These are phyloP conservation scores for Blastomyces percursus DNA, from an alignment of 2,329 filamentous ascomycete species.

Conservation along the genomic window DNA sequence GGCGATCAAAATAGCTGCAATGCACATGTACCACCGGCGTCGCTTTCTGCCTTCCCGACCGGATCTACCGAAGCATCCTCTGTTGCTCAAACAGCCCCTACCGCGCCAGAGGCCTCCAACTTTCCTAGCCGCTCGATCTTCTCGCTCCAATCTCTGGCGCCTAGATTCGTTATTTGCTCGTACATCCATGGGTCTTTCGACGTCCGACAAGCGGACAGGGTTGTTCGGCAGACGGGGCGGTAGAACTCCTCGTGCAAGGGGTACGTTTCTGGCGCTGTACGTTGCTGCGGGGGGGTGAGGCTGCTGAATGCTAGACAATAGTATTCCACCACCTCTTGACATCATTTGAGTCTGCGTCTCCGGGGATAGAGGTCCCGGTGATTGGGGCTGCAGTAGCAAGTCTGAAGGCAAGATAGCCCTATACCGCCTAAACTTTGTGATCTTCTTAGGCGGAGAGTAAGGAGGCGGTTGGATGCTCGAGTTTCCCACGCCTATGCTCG, in stretches of 20 bases:
- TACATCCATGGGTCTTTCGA: slow-evolving; percentile 17
- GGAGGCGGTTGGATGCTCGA: slow-evolving; percentile 43
- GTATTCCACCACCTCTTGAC: slow-evolving; percentile 49
- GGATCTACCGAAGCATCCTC: slow-evolving; percentile 54
- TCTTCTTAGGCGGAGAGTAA: slow-evolving; percentile 34
- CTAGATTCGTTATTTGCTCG: slow-evolving; percentile 38
- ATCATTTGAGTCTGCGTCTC: slow-evolving; percentile 52
- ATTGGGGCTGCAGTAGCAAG: slow-evolving; percentile 45
- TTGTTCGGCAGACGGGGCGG: slow-evolving; percentile 20
- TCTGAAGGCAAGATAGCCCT: slow-evolving; percentile 49
- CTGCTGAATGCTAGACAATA: slow-evolving; percentile 49
- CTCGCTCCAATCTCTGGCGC: slow-evolving; percentile 52
- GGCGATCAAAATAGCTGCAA: slow-evolving; percentile 42
- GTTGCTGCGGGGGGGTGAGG: slow-evolving; percentile 30
- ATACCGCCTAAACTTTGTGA: slow-evolving; percentile 30
- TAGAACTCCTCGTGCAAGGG: slow-evolving; percentile 15
- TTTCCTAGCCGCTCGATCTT: slow-evolving; percentile 50
- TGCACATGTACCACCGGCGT: slow-evolving; percentile 48
- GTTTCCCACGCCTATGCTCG: slow-evolving; percentile 14
- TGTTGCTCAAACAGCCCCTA: slow-evolving; percentile 50
- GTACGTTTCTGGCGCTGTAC: slow-evolving; percentile 18
- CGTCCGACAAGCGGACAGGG: slow-evolving; percentile 17
- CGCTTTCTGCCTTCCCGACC: slow-evolving; percentile 54
- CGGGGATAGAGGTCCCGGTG: slow-evolving; percentile 53
- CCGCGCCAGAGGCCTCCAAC: slow-evolving; percentile 55